Percentiles rank a stretch among this genome's conserved stretches.
These are phyloP conservation scores for Eimeria praecox DNA, from an alignment of 169 alveolate species.

Conservation along the genomic window DNA sequence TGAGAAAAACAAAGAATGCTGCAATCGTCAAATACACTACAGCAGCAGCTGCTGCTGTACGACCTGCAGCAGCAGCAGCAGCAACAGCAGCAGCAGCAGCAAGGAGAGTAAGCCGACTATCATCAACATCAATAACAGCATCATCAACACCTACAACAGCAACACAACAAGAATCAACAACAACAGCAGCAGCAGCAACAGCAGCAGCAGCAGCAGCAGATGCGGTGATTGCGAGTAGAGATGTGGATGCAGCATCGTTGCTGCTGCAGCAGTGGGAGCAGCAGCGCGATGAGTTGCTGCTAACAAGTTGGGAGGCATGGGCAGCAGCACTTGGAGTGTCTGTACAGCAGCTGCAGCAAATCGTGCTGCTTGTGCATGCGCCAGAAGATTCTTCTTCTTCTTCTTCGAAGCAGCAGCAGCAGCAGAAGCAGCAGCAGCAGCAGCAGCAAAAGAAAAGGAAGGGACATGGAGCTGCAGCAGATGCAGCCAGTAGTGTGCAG, in stretches of 20 bases:
- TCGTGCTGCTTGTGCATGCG: slow-evolving; percentile 12
- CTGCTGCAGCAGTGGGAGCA: slow-evolving; percentile 51
- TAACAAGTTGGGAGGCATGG: slow-evolving; percentile 46
- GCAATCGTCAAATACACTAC: not conserved
- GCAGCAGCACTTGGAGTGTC: slow-evolving; percentile 37
- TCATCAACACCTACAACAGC: not conserved
- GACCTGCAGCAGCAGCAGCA: not conserved
- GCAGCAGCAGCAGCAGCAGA: slow-evolving; percentile 38
- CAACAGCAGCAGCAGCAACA: not conserved
- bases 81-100: not conserved
- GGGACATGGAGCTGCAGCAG: not conserved
- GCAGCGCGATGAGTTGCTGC: slow-evolving; percentile 40
- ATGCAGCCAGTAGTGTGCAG: not conserved
- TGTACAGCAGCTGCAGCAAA: slow-evolving; percentile 60
- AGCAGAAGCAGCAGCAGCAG: not conserved
- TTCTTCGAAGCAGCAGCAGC: slow-evolving; percentile 19
- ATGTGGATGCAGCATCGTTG: slow-evolving; percentile 23
- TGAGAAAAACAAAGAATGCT: not conserved
- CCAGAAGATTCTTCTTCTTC: not conserved
- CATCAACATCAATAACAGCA: not conserved
- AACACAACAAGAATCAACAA: not conserved
- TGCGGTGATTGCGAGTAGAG: not conserved
- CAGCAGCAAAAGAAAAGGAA: not conserved
- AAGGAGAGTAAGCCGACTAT: not conserved
- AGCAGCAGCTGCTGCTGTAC: not conserved